A percentile compares a stretch with the other conserved stretches of the same genome.
phyloP scores from a whole-genome alignment of 2,329 filamentous ascomycete species.

The Pseudogymnoascus sp. region DNA sequence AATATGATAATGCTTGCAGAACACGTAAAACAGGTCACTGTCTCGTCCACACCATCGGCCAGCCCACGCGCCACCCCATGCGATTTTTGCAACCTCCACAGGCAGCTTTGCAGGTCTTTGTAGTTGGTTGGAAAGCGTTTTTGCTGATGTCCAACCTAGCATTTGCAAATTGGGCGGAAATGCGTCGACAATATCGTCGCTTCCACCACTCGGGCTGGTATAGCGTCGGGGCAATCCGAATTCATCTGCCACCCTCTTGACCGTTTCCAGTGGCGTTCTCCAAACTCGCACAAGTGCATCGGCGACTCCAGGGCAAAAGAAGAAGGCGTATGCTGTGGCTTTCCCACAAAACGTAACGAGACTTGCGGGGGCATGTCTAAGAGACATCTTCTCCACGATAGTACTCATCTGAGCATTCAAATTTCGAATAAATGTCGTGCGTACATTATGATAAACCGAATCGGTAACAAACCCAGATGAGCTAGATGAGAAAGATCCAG shows the following conservation, averaged over 20 bases:
- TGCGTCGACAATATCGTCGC: conserved; percentile 27
- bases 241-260: conserved; percentile 54
- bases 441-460: conserved; percentile 63
- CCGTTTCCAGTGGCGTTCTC: conserved; percentile 48
- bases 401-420: conserved; percentile 60
- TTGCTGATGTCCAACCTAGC: conserved; percentile 52
- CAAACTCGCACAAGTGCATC: conserved; percentile 60
- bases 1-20: conserved; percentile 62
- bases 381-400: conserved; percentile 65
- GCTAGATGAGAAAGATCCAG: conserved; percentile 46
- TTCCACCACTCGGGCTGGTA: conserved; percentile 11
- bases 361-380: conserved; percentile 45
- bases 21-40: conserved; percentile 66
- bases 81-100: conserved; percentile 50
- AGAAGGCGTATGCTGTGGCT: conserved; percentile 64
- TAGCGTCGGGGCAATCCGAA: conserved; percentile 48
- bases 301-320: conserved; percentile 62
- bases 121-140: conserved; percentile 45
- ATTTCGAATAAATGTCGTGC: conserved; percentile 62
- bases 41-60: conserved; percentile 64
- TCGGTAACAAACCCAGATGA: conserved; percentile 60
- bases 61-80: conserved; percentile 63
- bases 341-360: conserved; percentile 64
- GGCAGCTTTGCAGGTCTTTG: conserved; percentile 44
- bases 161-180: conserved; percentile 42